phyloP scores from a whole-genome alignment of 1,139 yeast genomes.

The Saccharomyces hybrid region DNA sequence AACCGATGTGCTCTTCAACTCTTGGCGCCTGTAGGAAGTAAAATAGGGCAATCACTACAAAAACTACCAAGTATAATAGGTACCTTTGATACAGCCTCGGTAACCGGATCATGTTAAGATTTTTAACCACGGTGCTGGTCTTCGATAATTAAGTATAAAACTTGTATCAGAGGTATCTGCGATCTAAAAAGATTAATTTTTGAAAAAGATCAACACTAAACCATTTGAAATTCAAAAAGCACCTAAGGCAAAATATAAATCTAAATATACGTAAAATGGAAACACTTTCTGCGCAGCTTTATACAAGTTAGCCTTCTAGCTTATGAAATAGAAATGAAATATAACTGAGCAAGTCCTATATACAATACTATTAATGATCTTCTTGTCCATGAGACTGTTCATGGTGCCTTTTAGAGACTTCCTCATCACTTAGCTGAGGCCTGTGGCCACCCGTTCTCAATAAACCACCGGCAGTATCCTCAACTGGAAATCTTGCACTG shows the following conservation, averaged over 20 bases:
- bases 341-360: background rate
- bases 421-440: conserved; percentile 20
- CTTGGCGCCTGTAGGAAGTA: background rate
- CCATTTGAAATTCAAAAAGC: background rate
- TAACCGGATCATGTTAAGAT: background rate
- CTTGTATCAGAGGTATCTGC: background rate
- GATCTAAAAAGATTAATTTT: background rate
- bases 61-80: background rate
- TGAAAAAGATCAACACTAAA: background rate
- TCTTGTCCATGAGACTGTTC: background rate
- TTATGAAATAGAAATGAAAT: background rate
- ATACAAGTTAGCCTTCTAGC: background rate
- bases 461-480: conserved; percentile 7
- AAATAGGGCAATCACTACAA: background rate
- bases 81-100: background rate
- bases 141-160: background rate
- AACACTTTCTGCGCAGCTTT: background rate
- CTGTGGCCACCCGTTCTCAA: conserved; percentile 16
- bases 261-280: background rate
- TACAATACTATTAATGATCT: background rate
- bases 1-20: background rate
- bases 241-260: background rate
- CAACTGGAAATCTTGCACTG: conserved; percentile 2
- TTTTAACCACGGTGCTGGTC: background rate
- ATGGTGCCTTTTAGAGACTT: conserved; percentile 3